These are phyloP conservation scores for Kodamaea kaohsiungensis DNA, from an alignment of 805 yeast genomes.

Conservation along the genomic window DNA sequence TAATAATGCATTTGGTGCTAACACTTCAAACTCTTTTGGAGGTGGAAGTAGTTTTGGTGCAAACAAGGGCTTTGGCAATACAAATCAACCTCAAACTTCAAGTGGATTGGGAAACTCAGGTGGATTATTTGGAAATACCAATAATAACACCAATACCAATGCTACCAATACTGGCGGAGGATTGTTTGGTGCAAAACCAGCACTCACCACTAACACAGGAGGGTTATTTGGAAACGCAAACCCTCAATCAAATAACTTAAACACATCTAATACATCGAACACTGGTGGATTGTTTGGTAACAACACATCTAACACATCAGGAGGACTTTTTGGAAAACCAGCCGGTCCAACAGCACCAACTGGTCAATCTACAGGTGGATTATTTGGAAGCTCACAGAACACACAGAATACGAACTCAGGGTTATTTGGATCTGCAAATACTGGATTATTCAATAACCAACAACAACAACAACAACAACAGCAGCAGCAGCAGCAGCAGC, in stretches of 20 bases:
- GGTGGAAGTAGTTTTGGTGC: not conserved
- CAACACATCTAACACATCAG: constrained; percentile 13
- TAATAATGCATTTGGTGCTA: not conserved
- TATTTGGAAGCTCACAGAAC: constrained; percentile 19
- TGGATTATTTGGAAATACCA: not conserved
- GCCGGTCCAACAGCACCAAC: not conserved
- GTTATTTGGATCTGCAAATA: constrained; percentile 15
- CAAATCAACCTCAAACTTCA: not conserved
- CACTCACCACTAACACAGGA: constrained; percentile 10
- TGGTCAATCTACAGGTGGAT: constrained; percentile 18
- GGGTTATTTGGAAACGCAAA: constrained; percentile 19
- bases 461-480: constrained; percentile 9
- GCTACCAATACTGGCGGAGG: constrained; percentile 1
- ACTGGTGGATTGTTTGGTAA: constrained; percentile 16
- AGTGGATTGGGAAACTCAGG: not conserved
- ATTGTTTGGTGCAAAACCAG: constrained; percentile 8
- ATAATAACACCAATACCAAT: not conserved
- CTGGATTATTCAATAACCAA: constrained; percentile 8
- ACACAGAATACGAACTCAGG: constrained; percentile 12
- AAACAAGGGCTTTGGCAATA: not conserved
- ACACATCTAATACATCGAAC: constrained; percentile 1
- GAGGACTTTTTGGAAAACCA: constrained; percentile 16
- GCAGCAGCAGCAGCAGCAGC: constrained; percentile 9
- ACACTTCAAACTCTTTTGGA: not conserved
- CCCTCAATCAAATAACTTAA: constrained; percentile 6